Base-by-base conservation (phyloP, 768 basidiomycete genomes). In the Lentinula detonsa region DNA sequence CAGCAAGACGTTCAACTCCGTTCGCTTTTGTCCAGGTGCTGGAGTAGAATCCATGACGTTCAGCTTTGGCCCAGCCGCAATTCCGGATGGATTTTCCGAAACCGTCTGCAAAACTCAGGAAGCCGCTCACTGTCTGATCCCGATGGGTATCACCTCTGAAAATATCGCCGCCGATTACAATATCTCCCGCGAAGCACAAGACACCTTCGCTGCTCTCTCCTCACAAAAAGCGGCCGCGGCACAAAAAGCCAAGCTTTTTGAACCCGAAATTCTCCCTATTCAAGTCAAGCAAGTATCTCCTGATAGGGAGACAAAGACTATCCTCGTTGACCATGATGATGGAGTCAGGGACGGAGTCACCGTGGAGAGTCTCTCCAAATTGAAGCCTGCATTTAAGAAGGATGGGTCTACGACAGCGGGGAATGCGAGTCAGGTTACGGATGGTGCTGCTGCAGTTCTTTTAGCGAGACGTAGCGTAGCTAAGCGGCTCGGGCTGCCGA, bases 121-220 rank as follows among this genome's bases (percentile, higher is more conserved):
- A 65, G 84, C 93, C 2, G 83, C 82, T 60, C 92, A 95, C 75
- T 94, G 92, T 69, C 78, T 90, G 31, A 77, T 91, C 61, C 91
- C 92, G 48, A 93, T 93, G 91, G 95, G 94, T 35, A 87, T 95
- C 77, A 95, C 95, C 21, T 93, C 90, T 16, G 93, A 95, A 77
- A 94, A 94, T 71, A 92, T 95, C 65, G 91, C 94, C 9, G 71
- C 78, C 52, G 85, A 93, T 57, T 95, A 82, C 73, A 76, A 78
- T 62, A 84, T 96, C 70, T 77, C 87, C 34, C 88, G 95, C 57
- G 77, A 79, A 52, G 74, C 72, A 16, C 92, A 95, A 74, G 95
- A 96, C 76, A 82, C 79, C 60, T 95, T 95, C 67, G 87, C 94
- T 5, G 92, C 92, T 16, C 72, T 77, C 51, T 94, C 92, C 0